A percentile compares a stretch with the other conserved stretches of the same genome.
Conservation (phyloP, 257 asterid genomes). For the Rauvolfia tetraphylla region DNA sequence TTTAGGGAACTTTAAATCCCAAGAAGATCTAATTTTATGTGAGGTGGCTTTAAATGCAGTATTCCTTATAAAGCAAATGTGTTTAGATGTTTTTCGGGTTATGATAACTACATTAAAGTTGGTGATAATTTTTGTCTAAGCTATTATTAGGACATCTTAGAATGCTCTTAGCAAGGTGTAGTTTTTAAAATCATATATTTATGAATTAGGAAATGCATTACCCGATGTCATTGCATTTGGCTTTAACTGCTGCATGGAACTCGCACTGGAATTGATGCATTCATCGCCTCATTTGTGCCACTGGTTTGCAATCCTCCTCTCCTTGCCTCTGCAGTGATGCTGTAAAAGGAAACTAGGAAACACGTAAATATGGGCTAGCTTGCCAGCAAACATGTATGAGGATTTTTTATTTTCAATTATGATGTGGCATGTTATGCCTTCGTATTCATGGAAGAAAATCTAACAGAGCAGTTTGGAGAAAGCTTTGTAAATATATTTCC, state of each 20-base stretch:
- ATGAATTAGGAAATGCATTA: neutral
- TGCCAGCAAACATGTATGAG: neutral
- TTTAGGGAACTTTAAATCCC: neutral
- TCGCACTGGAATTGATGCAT: neutral
- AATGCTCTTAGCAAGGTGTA: neutral
- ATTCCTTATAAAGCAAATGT: neutral
- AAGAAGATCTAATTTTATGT: neutral
- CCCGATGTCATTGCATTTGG: neutral
- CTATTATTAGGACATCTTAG: neutral
- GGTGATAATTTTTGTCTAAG: neutral
- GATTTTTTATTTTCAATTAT: neutral
- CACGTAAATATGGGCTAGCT: neutral
- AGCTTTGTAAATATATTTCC: neutral
- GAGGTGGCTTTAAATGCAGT: neutral
- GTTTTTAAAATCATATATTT: neutral
- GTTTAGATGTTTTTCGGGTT: neutral
- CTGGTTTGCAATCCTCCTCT: neutral
- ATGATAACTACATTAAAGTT: neutral
- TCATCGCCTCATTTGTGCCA: neutral
- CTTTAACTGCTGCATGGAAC: neutral
- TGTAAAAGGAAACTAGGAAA: neutral
- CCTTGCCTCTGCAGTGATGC: neutral
- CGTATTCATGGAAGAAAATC: neutral
- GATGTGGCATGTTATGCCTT: neutral
- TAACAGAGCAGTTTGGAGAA: neutral